Percentiles rank a stretch among this genome's conserved stretches.
These are phyloP conservation scores for Colletotrichum sp. DNA, from an alignment of 2,329 filamentous ascomycete genomes.

Conservation along the genomic window DNA sequence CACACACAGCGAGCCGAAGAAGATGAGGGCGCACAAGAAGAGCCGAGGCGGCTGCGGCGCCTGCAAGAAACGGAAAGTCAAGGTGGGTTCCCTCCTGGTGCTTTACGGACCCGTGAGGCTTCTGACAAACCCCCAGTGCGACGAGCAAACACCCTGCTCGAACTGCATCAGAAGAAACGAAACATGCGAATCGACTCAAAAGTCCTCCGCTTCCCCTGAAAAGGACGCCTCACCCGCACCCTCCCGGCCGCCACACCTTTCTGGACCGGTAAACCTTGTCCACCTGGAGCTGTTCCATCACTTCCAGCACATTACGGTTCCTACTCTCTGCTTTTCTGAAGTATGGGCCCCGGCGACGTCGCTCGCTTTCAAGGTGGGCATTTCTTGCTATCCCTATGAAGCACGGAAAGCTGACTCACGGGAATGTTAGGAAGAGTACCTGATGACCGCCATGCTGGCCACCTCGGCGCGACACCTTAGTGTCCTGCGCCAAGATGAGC, in stretches of 20 bases:
- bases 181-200: not conserved
- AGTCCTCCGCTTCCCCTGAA: not conserved
- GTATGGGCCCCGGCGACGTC: slow-evolving; percentile 31
- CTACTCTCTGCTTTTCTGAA: slow-evolving; percentile 29
- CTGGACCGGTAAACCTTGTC: slow-evolving; percentile 27
- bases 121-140: slow-evolving; percentile 25
- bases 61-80: slow-evolving; percentile 34
- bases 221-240: not conserved
- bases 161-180: slow-evolving; percentile 30
- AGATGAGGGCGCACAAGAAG: slow-evolving; percentile 28
- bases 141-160: slow-evolving; percentile 29
- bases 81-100: slow-evolving; percentile 22
- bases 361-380: slow-evolving; percentile 29
- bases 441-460: slow-evolving; percentile 29
- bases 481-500: slow-evolving; percentile 8
- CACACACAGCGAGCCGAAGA: not conserved
- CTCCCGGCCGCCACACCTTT: not conserved
- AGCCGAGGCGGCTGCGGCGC: slow-evolving; percentile 29
- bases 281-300: slow-evolving; percentile 37
- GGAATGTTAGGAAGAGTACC: slow-evolving; percentile 26
- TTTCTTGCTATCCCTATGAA: not conserved
- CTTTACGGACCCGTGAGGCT: not conserved
- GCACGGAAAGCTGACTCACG: not conserved
- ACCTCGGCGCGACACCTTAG: slow-evolving; percentile 26
- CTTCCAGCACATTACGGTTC: slow-evolving; percentile 27